These are phyloP conservation scores for Penicillium tannophilum DNA, from an alignment of 495 filamentous ascomycete species.

Conservation along the genomic window DNA sequence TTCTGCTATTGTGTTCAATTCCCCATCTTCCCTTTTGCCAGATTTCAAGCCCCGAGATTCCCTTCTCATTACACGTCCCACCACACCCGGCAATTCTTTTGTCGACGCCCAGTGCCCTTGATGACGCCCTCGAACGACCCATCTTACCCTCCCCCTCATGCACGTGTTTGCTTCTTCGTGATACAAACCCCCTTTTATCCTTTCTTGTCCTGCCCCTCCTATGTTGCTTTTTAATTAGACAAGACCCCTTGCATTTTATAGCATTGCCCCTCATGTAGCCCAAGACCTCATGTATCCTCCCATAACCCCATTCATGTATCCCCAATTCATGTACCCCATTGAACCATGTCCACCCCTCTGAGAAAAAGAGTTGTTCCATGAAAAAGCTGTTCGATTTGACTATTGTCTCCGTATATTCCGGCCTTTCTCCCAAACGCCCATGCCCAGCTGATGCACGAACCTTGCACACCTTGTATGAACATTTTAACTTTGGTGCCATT, in stretches of 20 bases:
- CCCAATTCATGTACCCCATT: conserved; percentile 15
- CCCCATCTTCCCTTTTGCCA: conserved; percentile 3
- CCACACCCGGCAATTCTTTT: conserved; percentile 1
- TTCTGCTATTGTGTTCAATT: conserved; percentile 2
- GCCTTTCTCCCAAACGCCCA: conserved; percentile 15
- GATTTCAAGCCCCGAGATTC: conserved; percentile 8
- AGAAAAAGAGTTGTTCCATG: conserved; percentile 40
- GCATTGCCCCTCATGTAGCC: conserved; percentile 52
- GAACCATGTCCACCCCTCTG: conserved; percentile 22
- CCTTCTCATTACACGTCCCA: conserved; percentile 10
- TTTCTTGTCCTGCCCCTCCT: conserved; percentile 20
- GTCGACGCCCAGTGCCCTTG: conserved; percentile 11
- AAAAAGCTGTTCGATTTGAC: conserved; percentile 31
- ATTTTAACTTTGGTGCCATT: neutral
- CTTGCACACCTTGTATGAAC: conserved; percentile 36
- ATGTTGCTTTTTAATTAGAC: conserved; percentile 47
- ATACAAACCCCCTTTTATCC: conserved; percentile 23
- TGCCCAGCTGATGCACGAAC: conserved; percentile 8
- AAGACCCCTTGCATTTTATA: conserved; percentile 37
- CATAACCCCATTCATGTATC: conserved; percentile 24
- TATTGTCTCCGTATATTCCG: conserved; percentile 34
- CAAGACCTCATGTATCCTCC: conserved; percentile 53
- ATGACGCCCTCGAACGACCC: conserved; percentile 30
- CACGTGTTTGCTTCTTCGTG: conserved; percentile 26
- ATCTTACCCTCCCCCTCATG: conserved; percentile 36